Base-by-base conservation (phyloP, 2,329 filamentous ascomycete genomes). In the Neonectria sp. region DNA sequence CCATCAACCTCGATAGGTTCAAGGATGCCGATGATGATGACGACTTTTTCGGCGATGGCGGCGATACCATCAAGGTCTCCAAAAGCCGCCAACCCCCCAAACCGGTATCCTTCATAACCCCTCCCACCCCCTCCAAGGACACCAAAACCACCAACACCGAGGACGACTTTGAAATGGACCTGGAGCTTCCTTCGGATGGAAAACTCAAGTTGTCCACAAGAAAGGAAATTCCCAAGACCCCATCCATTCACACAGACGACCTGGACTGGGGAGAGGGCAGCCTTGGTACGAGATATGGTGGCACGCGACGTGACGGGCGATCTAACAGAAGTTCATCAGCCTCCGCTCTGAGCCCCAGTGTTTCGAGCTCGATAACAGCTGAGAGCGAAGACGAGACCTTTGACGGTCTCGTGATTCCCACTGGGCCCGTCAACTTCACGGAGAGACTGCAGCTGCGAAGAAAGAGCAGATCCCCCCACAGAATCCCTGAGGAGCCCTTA, bases 231-330 rank as follows among this genome's bases (percentile, higher is more conserved):
- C 88, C 91, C 24, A 90, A 88, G 75, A 91, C 90, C 3, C 89
- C 91, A 5, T 85, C 86, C 15, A 80, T 84, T 33, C 88, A 86
- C 69, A 82, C 84, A 57, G 94, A 97, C 59, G 95, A 97, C 68
- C 90, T 97, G 73, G 95, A 98, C 77, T 97, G 95, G 93, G 94
- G 93, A 59, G 96, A 98, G 81, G 95, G 95, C 62, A 98, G 95
- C 79, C 86, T 98, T 66, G 95, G 95, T 45, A 97, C 95, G 51
- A 90, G 95, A 64, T 95, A 95, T 81, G 95, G 93, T 45, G 95
- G 95, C 51, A 97, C 94, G 15, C 89, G 91, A 71, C 90, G 94
- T 74, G 94, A 95, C 76, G 88, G 87, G n/a, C 90, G 90, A 46
- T 95, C 94, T 55, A 91, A 91, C 75, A 91, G 94, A 75, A 96